Percentiles rank a stretch among this genome's conserved stretches.
phyloP scores from a whole-genome alignment of 2,329 filamentous ascomycete genomes.

The Diaporthe helianthi region DNA sequence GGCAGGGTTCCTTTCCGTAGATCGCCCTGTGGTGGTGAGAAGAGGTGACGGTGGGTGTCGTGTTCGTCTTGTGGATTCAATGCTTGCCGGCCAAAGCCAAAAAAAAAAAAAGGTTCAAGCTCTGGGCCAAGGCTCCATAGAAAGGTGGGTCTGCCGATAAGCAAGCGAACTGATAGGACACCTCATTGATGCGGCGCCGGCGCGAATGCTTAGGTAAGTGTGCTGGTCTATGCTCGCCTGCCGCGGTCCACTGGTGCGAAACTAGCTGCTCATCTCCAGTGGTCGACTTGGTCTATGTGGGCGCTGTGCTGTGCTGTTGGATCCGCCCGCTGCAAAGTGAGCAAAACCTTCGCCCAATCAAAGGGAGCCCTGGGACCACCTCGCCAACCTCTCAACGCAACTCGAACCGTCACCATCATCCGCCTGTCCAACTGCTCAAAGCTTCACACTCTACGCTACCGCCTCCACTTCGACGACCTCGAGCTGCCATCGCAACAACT shows the following conservation, averaged over 20 bases:
- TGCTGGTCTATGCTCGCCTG: slow-evolving; percentile 15
- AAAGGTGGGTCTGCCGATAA: slow-evolving; percentile 33
- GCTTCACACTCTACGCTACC: slow-evolving; percentile 28
- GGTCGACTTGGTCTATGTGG: not conserved
- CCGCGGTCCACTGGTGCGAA: not conserved
- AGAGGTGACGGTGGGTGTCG: slow-evolving; percentile 12
- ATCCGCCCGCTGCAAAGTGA: slow-evolving; percentile 41
- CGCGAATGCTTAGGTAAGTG: not conserved
- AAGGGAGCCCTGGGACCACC: slow-evolving; percentile 48
- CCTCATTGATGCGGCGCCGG: slow-evolving; percentile 21
- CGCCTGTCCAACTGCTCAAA: slow-evolving; percentile 34
- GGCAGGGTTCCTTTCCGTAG: slow-evolving; percentile 68
- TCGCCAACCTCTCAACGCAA: slow-evolving; percentile 36
- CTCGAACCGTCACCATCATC: slow-evolving; percentile 34
- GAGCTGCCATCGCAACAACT: slow-evolving; percentile 31
- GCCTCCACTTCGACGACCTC: slow-evolving; percentile 27
- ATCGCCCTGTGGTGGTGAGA: slow-evolving; percentile 56
- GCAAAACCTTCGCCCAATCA: slow-evolving; percentile 53
- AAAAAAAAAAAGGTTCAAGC: slow-evolving; percentile 16
- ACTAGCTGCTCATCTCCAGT: not conserved
- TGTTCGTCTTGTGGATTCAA: not conserved
- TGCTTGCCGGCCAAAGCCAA: not conserved
- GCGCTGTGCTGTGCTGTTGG: slow-evolving; percentile 22
- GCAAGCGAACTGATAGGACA: slow-evolving; percentile 31
- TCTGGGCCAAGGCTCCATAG: not conserved